Base-by-base conservation (phyloP, 441 rosid species). In the Erodium texanum region DNA sequence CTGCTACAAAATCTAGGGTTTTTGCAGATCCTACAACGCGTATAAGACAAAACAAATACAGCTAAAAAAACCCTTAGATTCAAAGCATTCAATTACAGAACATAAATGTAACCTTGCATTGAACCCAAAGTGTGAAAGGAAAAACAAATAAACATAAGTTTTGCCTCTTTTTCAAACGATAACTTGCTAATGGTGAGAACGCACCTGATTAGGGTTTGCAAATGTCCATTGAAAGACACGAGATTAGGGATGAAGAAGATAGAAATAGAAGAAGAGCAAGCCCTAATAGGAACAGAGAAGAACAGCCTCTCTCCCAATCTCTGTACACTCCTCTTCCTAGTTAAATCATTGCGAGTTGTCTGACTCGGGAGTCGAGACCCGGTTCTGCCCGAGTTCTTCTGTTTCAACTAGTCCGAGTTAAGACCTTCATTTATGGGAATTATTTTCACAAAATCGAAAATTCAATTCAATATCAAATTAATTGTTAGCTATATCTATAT, bases 131-230 rank as follows among this genome's bases (percentile, higher is more conserved):
- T 16, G 18, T 9, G 32, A 34, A 16, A 24, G 24, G 52, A 67
- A 23, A 52, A 52, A 27, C 19, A 7, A 8, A 2, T 41, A 8
- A 56, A n/a, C 61, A 16, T 18, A 23, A 19, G n/a, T 16, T 54
- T 54, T 54, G 61, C 61, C 16, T 23, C 2, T 54, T 54, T 54
- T 54, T 54, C 15, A 14, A 59, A 68, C 22, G 15, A 36, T 18
- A 45, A 50, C 66, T n/a, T 52, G 29, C 56, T 0, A 18, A 68
- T 22, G 16, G 22, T 29, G 24, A 15, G 9, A 8, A 3, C 62
- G 43, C 66, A 76, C 84, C 80, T 74, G 22, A 50, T 64, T 68
- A 50, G 80, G 79, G 73, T 76, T 83, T 63, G 69, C 36, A 15
- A 68, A 66, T 67, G 71, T 70, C 80, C 78, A 77, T 75, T 73